Evolutionary conservation across 495 filamentous ascomycete genomes (phyloP).

Genomic region (Rostrohypoxylon terebratum): DNA sequence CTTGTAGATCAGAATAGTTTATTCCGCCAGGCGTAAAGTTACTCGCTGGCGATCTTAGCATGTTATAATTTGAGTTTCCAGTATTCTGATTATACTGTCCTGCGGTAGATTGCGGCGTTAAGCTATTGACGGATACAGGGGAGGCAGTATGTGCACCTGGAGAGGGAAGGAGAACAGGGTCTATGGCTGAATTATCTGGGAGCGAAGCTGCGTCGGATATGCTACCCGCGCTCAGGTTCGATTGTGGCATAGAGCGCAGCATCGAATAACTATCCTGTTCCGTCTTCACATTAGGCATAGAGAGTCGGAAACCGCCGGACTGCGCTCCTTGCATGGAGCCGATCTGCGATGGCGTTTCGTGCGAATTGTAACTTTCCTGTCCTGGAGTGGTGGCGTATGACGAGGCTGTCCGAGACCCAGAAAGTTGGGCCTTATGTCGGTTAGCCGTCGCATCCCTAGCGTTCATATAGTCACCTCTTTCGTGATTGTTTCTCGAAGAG

Average conservation of each 20-base stretch:
- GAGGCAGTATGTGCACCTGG: slow-evolving; percentile 50
- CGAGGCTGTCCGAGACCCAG: slow-evolving; percentile 40
- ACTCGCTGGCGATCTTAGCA: slow-evolving; percentile 42
- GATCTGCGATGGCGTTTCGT: slow-evolving; percentile 41
- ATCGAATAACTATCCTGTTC: slow-evolving; percentile 55
- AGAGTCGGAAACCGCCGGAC: slow-evolving; percentile 45
- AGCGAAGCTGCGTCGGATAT: slow-evolving; percentile 46
- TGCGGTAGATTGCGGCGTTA: slow-evolving; percentile 43
- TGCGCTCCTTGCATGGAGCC: slow-evolving; percentile 44
- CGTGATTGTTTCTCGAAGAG: slow-evolving; percentile 41
- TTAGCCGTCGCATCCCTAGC: slow-evolving; percentile 51
- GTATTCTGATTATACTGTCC: slow-evolving; percentile 36
- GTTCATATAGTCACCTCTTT: slow-evolving; percentile 52
- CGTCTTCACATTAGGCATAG: slow-evolving; percentile 52
- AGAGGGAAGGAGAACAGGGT: slow-evolving; percentile 59
- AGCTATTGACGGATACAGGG: slow-evolving; percentile 43
- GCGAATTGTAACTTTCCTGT: slow-evolving; percentile 43
- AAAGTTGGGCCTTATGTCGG: slow-evolving; percentile 42
- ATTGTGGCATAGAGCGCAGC: slow-evolving; percentile 51
- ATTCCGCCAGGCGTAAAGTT: slow-evolving; percentile 42
- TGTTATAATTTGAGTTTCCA: slow-evolving; percentile 44
- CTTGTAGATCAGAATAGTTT: slow-evolving; percentile 57
- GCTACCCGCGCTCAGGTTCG: slow-evolving; percentile 51
- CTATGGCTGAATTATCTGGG: slow-evolving; percentile 58
- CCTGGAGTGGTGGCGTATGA: slow-evolving; percentile 39